Evolutionary conservation across 176 grass and related monocot genomes (phyloP).

Genomic region (Oryza glaberrima): DNA sequence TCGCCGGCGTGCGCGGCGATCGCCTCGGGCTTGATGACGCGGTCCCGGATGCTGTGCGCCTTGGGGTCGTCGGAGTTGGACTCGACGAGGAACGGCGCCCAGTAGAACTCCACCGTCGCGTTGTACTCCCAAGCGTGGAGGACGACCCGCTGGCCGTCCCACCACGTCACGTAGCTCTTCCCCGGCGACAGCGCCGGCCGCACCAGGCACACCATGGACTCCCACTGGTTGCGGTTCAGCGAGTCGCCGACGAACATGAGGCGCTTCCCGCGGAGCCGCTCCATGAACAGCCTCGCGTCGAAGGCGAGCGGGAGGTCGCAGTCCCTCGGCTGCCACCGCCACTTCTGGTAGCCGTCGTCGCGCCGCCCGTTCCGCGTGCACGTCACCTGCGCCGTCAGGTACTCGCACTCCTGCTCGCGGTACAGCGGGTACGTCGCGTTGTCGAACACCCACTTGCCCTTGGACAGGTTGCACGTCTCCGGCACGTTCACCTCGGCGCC

Average conservation of each 20-base stretch:
- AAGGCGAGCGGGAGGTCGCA: slow-evolving; percentile 46
- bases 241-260: slow-evolving; percentile 48
- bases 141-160: too few relatives aligned
- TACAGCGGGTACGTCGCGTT: slow-evolving; percentile 74
- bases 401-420: slow-evolving; percentile 67
- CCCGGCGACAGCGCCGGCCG: slow-evolving; percentile 37
- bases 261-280: slow-evolving; percentile 53
- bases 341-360: slow-evolving; percentile 86
- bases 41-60: slow-evolving; percentile 69
- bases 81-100: slow-evolving; percentile 88
- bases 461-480: slow-evolving; percentile 69
- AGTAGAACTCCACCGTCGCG: slow-evolving; percentile 89
- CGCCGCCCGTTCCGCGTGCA: slow-evolving; percentile 89
- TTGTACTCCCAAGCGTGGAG: slow-evolving; percentile 47
- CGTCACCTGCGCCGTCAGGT: slow-evolving; percentile 83
- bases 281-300: slow-evolving; percentile 49
- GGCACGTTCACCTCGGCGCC: slow-evolving; percentile 40
- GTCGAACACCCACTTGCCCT: slow-evolving; percentile 81
- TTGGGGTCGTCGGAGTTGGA: slow-evolving; percentile 79
- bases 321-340: slow-evolving; percentile 83
- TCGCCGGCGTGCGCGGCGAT: slow-evolving; percentile 55
- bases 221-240: slow-evolving; percentile 44
- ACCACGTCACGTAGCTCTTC: slow-evolving; percentile 22
- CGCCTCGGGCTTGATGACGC: slow-evolving; percentile 58
- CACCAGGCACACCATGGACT: slow-evolving; percentile 62